phyloP scores from a whole-genome alignment of 176 grass and related monocot genomes.

The Hsuehochloa calcarea region DNA sequence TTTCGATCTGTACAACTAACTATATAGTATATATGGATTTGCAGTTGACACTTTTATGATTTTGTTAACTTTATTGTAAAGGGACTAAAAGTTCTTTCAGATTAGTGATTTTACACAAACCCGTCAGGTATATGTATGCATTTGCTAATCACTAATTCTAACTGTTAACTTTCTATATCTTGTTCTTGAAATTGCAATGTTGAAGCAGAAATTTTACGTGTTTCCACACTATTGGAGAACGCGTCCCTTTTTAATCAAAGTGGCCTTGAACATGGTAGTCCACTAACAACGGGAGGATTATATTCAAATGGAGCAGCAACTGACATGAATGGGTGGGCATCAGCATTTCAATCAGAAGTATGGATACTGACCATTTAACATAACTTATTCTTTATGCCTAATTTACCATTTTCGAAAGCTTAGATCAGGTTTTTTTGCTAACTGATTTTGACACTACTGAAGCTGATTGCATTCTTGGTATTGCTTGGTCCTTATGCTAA shows the following conservation, averaged over 20 bases:
- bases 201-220: slow-evolving; percentile 99
- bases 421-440: slow-evolving; percentile 64
- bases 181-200: slow-evolving; percentile 95
- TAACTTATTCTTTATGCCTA: slow-evolving; percentile 76
- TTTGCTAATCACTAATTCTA: slow-evolving; percentile 76
- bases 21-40: slow-evolving; percentile 7
- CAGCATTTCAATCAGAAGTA: slow-evolving; percentile 98
- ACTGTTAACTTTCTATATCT: slow-evolving; percentile 85
- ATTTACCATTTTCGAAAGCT: slow-evolving; percentile 57
- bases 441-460: slow-evolving; percentile 47
- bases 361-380: slow-evolving; percentile 99
- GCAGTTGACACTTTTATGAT: slow-evolving; percentile 15
- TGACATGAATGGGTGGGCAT: slow-evolving; percentile 88
- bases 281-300: slow-evolving; percentile 91
- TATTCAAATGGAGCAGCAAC: slow-evolving; percentile 69
- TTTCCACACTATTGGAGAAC: slow-evolving; percentile 91
- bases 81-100: not conserved
- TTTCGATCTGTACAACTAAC: slow-evolving; percentile 22
- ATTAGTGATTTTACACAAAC: slow-evolving; percentile 50
- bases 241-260: slow-evolving; percentile 80
- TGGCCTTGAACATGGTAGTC: slow-evolving; percentile 99
- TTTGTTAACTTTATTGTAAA: not conserved
- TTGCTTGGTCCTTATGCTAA: slow-evolving; percentile 29
- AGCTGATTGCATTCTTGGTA: slow-evolving; percentile 24
- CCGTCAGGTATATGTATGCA: slow-evolving; percentile 40